Base-by-base conservation (phyloP, 805 yeast genomes). In the Saturnispora zaruensis region DNA sequence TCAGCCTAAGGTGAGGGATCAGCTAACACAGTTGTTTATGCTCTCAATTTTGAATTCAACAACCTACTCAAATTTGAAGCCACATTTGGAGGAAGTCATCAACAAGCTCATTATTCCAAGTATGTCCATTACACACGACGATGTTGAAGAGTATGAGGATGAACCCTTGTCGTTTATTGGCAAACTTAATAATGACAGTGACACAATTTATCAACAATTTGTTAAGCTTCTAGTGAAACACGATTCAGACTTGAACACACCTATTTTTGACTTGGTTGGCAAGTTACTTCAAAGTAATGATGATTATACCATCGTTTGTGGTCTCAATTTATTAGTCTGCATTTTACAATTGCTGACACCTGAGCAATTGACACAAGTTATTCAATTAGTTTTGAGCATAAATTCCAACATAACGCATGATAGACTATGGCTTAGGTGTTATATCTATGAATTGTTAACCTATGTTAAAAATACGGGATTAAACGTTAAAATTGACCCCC, bases 161-260 rank as follows among this genome's bases (percentile, higher is more conserved):
- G 96, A 90, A 58, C 96, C 96, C 3, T 84, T 79, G 50, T 96
- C 89, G 62, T 93, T 87, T 63, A 80, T 91, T 49, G 86, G 87
- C 64, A 72, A 81, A 6, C n/a, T 45, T 13, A 33, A 37, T 21
- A 44, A 44, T 20, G 52, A 53, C 36, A 33, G 45, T 32, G 44
- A 46, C 18, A 41, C 45, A 37, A 44, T 52, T 36, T 44, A 41
- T 40, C 49, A 43, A 18, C 41, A 41, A 24, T 53, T 53, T 49
- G 18, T 53, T 5, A 41, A 41, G 14, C 44, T 49, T 25, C 32
- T 53, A n/a, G 14, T 49, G 4, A 49, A 41, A 6, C 14, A 41
- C 16, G 52, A 48, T 16, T 11, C 44, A 4, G 50, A 51, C 7
- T 20, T 46, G n/a, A 30, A 41, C 4, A 4, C 16, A 4, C 56